phyloP scores from a whole-genome alignment of 805 yeast species.

The Ogataea nakhonphanomensis region DNA sequence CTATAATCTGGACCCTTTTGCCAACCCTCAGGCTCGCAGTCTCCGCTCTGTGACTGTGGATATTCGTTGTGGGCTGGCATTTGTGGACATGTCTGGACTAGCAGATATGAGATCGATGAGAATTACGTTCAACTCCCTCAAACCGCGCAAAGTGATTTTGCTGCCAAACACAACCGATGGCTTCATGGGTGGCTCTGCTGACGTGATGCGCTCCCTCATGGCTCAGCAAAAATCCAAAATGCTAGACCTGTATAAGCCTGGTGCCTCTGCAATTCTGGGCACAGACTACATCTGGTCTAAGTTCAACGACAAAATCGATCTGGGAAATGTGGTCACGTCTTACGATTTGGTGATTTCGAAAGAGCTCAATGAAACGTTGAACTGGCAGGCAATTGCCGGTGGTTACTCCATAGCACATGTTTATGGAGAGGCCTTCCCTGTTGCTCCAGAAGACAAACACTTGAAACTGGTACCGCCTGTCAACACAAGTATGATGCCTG shows the following conservation, averaged over 20 bases:
- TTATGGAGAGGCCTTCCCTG: conserved; percentile 51
- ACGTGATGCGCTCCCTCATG: conserved; percentile 21
- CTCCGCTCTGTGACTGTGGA: conserved; percentile 28
- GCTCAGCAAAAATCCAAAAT: conserved; percentile 21
- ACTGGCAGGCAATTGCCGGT: conserved; percentile 84
- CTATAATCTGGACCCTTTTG: conserved; percentile 24
- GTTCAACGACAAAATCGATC: conserved; percentile 40
- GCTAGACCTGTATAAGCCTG: conserved; percentile 16
- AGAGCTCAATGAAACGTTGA: conserved; percentile 51
- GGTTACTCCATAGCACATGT: conserved; percentile 82
- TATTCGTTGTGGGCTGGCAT: conserved; percentile 69
- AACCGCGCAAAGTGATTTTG: conserved; percentile 70
- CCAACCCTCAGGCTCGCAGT: conserved; percentile 22
- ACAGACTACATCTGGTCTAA: conserved; percentile 31
- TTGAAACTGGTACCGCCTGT: conserved; percentile 15
- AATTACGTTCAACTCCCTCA: conserved; percentile 71
- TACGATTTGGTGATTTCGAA: conserved; percentile 70
- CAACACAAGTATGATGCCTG: conserved; percentile 15
- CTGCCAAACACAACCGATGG: conserved; percentile 25
- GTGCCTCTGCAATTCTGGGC: conserved; percentile 15
- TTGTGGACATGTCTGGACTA: conserved; percentile 76
- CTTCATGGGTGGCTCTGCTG: conserved; percentile 23
- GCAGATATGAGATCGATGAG: conserved; percentile 81
- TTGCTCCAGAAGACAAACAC: conserved; percentile 13
- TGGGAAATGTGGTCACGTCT: conserved; percentile 51